Evolutionary conservation across 2,329 filamentous ascomycete genomes (phyloP).

Genomic region (Venturia asperata): DNA sequence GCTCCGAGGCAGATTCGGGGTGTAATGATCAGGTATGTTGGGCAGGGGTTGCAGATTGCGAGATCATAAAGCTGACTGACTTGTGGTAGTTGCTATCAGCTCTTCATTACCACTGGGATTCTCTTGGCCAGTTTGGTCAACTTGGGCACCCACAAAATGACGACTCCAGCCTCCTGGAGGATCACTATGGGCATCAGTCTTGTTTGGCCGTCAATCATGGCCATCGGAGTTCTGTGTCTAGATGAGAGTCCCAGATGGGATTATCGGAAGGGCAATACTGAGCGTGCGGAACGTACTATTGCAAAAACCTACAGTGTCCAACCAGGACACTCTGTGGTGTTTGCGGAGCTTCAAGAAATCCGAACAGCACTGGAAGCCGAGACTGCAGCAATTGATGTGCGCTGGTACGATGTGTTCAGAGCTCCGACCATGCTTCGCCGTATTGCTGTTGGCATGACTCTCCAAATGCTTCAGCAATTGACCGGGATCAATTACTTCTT

Average conservation of each 20-base stretch:
- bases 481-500: conserved; percentile 65
- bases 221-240: not conserved
- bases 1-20: conserved; percentile 58
- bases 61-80: not conserved
- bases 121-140: conserved; percentile 47
- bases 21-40: conserved; percentile 43
- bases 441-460: conserved; percentile 42
- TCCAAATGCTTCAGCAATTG: conserved; percentile 61
- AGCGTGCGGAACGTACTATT: conserved; percentile 45
- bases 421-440: conserved; percentile 50
- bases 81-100: conserved; percentile 50
- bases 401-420: conserved; percentile 46
- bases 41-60: not conserved
- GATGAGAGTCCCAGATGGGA: conserved; percentile 47
- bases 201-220: conserved; percentile 44
- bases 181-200: conserved; percentile 56
- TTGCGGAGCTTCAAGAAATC: conserved; percentile 49
- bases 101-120: conserved; percentile 63
- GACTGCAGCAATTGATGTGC: conserved; percentile 42
- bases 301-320: conserved; percentile 49
- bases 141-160: conserved; percentile 49
- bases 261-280: conserved; percentile 47
- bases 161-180: conserved; percentile 51
- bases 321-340: conserved; percentile 47
- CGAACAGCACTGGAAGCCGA: conserved; percentile 50